Conservation (phyloP, 352 stramenopile genomes). For the Achlya hypogyna region DNA sequence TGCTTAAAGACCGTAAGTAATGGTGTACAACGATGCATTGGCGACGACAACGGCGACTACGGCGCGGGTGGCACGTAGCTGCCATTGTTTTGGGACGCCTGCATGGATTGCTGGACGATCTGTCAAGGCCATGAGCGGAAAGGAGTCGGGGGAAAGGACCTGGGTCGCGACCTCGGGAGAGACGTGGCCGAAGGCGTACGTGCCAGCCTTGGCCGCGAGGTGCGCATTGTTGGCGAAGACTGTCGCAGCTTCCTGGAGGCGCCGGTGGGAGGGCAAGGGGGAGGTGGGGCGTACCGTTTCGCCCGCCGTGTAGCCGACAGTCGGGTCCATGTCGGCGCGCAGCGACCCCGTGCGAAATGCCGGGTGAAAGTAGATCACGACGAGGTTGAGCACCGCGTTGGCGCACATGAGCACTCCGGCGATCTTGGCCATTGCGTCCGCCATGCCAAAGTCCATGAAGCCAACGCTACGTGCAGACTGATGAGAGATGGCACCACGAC, state of each 20-base stretch:
- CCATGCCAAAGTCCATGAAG: constrained; percentile 85
- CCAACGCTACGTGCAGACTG: constrained; percentile 34
- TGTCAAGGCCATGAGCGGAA: neutral
- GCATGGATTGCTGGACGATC: neutral
- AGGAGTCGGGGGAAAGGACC: constrained; percentile 21
- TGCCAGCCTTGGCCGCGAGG: constrained; percentile 44
- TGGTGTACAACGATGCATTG: neutral
- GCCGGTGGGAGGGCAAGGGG: neutral
- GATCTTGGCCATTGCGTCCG: constrained; percentile 52
- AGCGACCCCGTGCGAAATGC: constrained; percentile 72
- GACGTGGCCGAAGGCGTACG: constrained; percentile 60
- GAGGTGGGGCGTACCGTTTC: constrained; percentile 26
- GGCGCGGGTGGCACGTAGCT: neutral
- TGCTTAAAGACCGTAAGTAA: too few species aligned
- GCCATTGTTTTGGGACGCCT: neutral
- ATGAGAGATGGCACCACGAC: neutral
- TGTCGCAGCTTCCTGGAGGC: constrained; percentile 43
- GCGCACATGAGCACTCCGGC: constrained; percentile 70
- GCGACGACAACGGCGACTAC: neutral
- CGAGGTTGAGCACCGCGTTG: constrained; percentile 62
- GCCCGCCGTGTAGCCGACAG: constrained; percentile 48
- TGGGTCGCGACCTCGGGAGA: constrained; percentile 66
- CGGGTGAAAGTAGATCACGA: constrained; percentile 80
- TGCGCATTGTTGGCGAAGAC: constrained; percentile 54
- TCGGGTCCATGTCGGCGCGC: constrained; percentile 67